A percentile compares a stretch with the other conserved stretches of the same genome.
Conservation (phyloP, 352 stramenopile genomes). For the Globisporangium paddicum region DNA sequence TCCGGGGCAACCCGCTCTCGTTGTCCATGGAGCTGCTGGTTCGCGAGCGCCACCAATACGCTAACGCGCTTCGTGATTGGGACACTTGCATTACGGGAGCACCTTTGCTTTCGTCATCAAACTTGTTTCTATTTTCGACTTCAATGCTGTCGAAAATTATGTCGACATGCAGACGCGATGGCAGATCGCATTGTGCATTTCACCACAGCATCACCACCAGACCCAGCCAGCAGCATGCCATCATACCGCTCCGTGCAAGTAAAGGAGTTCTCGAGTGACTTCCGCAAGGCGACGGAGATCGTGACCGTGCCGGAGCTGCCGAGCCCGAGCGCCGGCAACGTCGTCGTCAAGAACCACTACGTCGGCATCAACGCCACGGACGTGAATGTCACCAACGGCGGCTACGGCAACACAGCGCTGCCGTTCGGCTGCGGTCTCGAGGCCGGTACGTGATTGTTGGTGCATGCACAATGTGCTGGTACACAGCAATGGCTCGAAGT, state of each 20-base stretch:
- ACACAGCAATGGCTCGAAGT: background rate
- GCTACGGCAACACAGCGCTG: slow-evolving; percentile 22
- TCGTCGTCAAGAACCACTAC: slow-evolving; percentile 40
- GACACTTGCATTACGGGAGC: too few species aligned
- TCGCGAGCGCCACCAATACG: background rate
- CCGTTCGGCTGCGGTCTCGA: slow-evolving; percentile 44
- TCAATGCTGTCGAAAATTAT: background rate
- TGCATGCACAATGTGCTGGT: background rate
- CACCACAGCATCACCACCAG: background rate
- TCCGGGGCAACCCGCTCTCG: too few species aligned
- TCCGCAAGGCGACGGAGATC: slow-evolving; percentile 65
- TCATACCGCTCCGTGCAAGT: slow-evolving; percentile 1
- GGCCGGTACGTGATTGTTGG: background rate
- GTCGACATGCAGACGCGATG: background rate
- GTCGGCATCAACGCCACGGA: slow-evolving; percentile 42
- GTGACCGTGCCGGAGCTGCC: slow-evolving; percentile 31
- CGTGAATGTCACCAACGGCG: slow-evolving; percentile 55
- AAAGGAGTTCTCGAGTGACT: slow-evolving; percentile 73
- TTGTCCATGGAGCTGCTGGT: too few species aligned
- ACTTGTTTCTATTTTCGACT: background rate
- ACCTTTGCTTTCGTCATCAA: slow-evolving; percentile 1
- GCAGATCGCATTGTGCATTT: background rate
- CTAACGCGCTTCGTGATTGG: background rate
- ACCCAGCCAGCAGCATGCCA: background rate
- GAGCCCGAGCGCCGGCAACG: slow-evolving; percentile 31